Conservation (phyloP, 2,329 filamentous ascomycete species). For the Neopestalotiopsis clavispora region DNA sequence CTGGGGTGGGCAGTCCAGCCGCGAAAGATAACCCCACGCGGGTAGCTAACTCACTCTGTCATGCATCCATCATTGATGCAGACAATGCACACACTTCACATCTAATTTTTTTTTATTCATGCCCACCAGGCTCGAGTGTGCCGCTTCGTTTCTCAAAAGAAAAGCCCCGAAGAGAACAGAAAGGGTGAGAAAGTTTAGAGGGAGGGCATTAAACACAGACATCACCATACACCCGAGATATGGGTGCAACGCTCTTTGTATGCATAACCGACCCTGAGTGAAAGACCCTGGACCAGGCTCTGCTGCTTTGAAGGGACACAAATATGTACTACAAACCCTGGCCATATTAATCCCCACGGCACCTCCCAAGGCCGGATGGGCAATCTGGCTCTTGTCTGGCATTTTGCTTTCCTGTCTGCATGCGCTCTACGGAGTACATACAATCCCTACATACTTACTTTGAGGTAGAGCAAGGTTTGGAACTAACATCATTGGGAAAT, state of each 20-base stretch:
- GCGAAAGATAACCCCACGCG: background rate
- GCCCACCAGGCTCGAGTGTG: background rate
- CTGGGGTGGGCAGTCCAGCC: background rate
- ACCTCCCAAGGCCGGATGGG: background rate
- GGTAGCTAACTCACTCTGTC: background rate
- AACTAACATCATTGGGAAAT: background rate
- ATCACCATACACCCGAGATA: background rate
- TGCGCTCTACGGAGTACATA: background rate
- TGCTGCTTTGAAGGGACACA: background rate
- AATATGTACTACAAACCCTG: background rate
- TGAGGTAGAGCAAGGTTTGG: background rate
- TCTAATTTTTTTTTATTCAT: background rate
- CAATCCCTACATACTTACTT: background rate
- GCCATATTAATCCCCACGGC: background rate
- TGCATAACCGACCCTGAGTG: background rate
- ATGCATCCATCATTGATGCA: background rate
- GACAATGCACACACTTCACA: background rate
- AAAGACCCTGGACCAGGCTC: background rate
- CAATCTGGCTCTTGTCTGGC: background rate
- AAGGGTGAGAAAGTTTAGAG: slow-evolving; percentile 1
- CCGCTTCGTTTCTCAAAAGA: background rate
- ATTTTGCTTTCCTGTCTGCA: slow-evolving; percentile 1
- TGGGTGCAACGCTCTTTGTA: background rate
- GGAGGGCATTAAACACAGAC: slow-evolving; percentile 1
- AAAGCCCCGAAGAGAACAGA: background rate